Conservation (phyloP, 768 basidiomycete species). For the Leccinellum rugosiceps region DNA sequence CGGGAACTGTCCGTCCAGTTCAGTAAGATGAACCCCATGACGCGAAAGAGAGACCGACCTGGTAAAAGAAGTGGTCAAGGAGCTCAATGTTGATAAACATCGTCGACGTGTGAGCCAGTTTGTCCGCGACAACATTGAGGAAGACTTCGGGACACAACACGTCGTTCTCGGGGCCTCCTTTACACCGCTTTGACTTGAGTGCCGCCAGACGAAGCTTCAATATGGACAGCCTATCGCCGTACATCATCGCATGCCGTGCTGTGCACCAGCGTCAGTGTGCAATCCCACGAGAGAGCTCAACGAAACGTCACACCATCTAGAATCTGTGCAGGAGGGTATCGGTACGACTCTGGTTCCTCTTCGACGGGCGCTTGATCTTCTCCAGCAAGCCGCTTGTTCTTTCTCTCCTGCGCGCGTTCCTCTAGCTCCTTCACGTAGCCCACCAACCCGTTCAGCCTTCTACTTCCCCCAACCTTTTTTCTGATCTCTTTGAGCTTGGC, state of each 20-base stretch:
- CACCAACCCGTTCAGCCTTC: slow-evolving; percentile 74
- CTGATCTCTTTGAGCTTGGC: slow-evolving; percentile 81
- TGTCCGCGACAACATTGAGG: slow-evolving; percentile 94
- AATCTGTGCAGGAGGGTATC: slow-evolving; percentile 88
- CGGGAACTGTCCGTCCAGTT: slow-evolving; percentile 66
- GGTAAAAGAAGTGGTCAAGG: slow-evolving; percentile 97
- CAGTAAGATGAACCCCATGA: not conserved
- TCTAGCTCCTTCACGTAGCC: slow-evolving; percentile 80
- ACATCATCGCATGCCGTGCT: slow-evolving; percentile 93
- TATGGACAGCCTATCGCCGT: slow-evolving; percentile 74
- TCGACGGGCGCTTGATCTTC: slow-evolving; percentile 34
- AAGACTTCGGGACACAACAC: slow-evolving; percentile 95
- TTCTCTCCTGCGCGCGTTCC: slow-evolving; percentile 66
- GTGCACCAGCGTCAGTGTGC: slow-evolving; percentile 6
- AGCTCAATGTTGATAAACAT: slow-evolving; percentile 99
- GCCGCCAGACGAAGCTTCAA: slow-evolving; percentile 85
- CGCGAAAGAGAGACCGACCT: slow-evolving; percentile 48
- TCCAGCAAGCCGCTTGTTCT: slow-evolving; percentile 45
- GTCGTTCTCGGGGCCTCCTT: slow-evolving; percentile 81
- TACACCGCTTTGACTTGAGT: slow-evolving; percentile 86
- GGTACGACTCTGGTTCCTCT: slow-evolving; percentile 70
- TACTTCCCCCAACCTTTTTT: slow-evolving; percentile 82
- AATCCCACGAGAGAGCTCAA: not conserved
- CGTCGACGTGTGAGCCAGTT: slow-evolving; percentile 90
- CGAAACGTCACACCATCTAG: slow-evolving; percentile 70